Conservation (phyloP, 2,329 filamentous ascomycete genomes). For the Septoria petroselini region DNA sequence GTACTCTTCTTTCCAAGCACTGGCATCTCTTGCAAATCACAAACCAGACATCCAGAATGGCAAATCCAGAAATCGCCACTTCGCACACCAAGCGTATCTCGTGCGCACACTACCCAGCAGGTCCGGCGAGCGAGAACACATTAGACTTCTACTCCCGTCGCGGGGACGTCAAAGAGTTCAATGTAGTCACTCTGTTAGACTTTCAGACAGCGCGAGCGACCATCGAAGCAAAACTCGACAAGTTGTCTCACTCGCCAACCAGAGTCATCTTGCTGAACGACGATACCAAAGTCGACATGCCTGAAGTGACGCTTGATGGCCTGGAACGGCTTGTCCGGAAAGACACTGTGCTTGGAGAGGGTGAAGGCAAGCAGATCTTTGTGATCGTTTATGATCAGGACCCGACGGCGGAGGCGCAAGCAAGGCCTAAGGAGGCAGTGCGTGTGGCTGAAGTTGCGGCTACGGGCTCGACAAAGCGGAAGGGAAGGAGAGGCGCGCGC, state of each 20-base stretch:
- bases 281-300: neutral
- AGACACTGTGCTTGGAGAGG: constrained; percentile 2
- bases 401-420: neutral
- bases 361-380: neutral
- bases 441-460: too few relatives aligned
- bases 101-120: neutral
- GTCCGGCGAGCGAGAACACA: neutral
- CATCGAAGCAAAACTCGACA: neutral
- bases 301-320: neutral
- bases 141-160: constrained; percentile 2
- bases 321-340: neutral
- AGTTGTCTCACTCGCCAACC: neutral
- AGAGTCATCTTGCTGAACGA: neutral
- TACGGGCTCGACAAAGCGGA: too few relatives aligned
- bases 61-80: neutral
- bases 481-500: too few relatives aligned
- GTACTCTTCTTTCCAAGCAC: too few relatives aligned
- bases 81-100: constrained; percentile 1
- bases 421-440: too few relatives aligned
- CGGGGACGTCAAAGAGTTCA: neutral
- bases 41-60: neutral
- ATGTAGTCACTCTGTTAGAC: neutral
- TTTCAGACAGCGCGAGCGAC: neutral
- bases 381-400: constrained; percentile 7
- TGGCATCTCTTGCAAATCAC: neutral